These are phyloP conservation scores for Aspergillus baeticus DNA, from an alignment of 495 filamentous ascomycete genomes.

Conservation along the genomic window DNA sequence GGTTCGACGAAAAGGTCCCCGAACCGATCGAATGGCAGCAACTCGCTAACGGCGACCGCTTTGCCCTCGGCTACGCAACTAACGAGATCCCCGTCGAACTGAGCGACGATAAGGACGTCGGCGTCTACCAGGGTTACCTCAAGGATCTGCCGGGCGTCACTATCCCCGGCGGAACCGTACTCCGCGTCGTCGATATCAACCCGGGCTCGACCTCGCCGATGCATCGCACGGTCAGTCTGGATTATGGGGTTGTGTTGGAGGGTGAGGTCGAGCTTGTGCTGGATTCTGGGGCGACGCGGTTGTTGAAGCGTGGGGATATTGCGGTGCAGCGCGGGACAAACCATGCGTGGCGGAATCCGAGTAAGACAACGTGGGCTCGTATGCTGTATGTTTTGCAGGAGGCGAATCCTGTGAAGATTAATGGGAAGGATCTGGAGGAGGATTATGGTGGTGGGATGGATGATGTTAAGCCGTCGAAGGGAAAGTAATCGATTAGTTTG, in stretches of 20 bases:
- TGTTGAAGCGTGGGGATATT: slow-evolving; percentile 68
- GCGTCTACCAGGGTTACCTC: neutral
- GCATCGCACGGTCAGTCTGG: slow-evolving; percentile 71
- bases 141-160: slow-evolving; percentile 36
- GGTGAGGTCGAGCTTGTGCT: slow-evolving; percentile 73
- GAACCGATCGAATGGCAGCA: neutral
- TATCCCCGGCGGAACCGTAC: slow-evolving; percentile 51
- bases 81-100: neutral
- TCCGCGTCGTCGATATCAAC: slow-evolving; percentile 62
- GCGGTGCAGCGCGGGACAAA: slow-evolving; percentile 61
- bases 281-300: slow-evolving; percentile 60
- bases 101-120: neutral
- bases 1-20: neutral
- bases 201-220: slow-evolving; percentile 61
- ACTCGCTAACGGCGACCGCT: neutral
- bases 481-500: no score
- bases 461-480: neutral
- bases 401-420: slow-evolving; percentile 39
- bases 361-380: slow-evolving; percentile 47
- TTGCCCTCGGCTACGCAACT: neutral
- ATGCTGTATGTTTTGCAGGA: slow-evolving; percentile 61
- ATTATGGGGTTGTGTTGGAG: slow-evolving; percentile 78
- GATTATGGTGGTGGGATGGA: slow-evolving; percentile 40
- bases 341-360: slow-evolving; percentile 45
- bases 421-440: slow-evolving; percentile 44